Evolutionary conservation across 2,329 filamentous ascomycete genomes (phyloP), one percentile per base, ranked within the genome.

Genomic region (Blumeria graminis): DNA sequence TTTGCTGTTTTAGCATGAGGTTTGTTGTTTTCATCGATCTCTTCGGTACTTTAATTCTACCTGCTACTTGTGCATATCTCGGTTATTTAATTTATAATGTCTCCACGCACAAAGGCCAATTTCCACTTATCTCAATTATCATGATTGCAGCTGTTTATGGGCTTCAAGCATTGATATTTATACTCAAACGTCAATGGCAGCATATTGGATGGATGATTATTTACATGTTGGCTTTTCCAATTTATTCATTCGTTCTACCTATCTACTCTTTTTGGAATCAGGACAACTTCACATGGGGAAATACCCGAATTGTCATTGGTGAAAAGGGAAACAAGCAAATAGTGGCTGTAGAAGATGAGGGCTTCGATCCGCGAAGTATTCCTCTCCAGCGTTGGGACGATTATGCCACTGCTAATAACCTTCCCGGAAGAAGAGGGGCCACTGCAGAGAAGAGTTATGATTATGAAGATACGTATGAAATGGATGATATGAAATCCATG

Each of bases 251-350:
- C 64, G 67, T 93, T 60, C 77, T 98, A 11, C 92, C 92, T 0
- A 72, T 98, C 60, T 98, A 96, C 73, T 94, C 90, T 0, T 98
- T 98, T 82, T 98, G 92, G 92, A 94, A 95, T 71, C 89, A 95
- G 69, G 92, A 98, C 70, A 90, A 98, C 71, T 98, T 98, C 75
- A 82, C 82, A 1, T 98, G 92, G 92, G 92, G 92, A 76, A 96
- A 92, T 72, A 98, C 92, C 0, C 88, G 92, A 77, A 81, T 98
- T 61, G 92, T 98, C 62, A 85, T 96, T 62, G 90, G 88, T 58
- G 92, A 98, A 69, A 87, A 90, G 69, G 90, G 89, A 60, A 78
- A 78, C 67, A 94, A 94, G 72, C 81, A 94, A 66, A 74, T 95
- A n/a, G 76, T 98, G 56, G 88, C 88, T 0, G 80, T 89, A 2